Evolutionary conservation across 805 yeast species (phyloP), one percentile per base, ranked within the genome.

Genomic region (Blastobotrys peoriensis): DNA sequence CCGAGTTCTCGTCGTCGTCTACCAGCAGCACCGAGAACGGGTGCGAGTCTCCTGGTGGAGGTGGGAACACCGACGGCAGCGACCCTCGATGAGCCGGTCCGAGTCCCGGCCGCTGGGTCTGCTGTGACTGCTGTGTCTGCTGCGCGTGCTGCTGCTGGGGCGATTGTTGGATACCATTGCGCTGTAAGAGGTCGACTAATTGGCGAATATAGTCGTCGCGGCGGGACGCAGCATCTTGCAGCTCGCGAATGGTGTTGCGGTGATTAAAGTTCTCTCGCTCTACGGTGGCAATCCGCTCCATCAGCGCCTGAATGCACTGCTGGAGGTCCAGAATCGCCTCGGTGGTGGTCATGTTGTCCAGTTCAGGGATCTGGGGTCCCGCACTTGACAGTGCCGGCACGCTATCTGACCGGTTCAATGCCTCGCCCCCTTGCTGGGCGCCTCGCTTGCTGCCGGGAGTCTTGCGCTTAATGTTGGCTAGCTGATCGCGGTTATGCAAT

Each of bases 381-480:
- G 8, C 13, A 25, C 30, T 13, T 8, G 30, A 25, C 13, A 8
- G 10, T 8, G 30, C 8, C 13, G 30, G 10, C 10, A 13, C 13
- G 13, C 30, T 25, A n/a, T n/a, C n/a, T n/a, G n/a, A n/a, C n/a
- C n/a, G n/a, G n/a, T n/a, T n/a, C n/a, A n/a, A n/a, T 33, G 18
- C 36, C 36, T 6, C 2, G 33, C 19, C 40, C 44, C 63, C 66
- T 38, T 54, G 47, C 44, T 56, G 61, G 46, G 18, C 17, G 17
- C 37, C 56, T 51, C 56, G 77, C 75, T 52, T 76, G 78, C 44
- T 71, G 69, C 13, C 70, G 66, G 3, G 93, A n/a, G 53, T 82
- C 61, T 89, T 89, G 38, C 97, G 68, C 58, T 86, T 86, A 59
- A 93, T 93, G 52, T 85, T 83, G 41, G 89, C 95, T 33, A 94